A percentile compares a stretch with the other conserved stretches of the same genome.
Conservation (phyloP, 257 asterid genomes). For the Ajuga chamaepitys region DNA sequence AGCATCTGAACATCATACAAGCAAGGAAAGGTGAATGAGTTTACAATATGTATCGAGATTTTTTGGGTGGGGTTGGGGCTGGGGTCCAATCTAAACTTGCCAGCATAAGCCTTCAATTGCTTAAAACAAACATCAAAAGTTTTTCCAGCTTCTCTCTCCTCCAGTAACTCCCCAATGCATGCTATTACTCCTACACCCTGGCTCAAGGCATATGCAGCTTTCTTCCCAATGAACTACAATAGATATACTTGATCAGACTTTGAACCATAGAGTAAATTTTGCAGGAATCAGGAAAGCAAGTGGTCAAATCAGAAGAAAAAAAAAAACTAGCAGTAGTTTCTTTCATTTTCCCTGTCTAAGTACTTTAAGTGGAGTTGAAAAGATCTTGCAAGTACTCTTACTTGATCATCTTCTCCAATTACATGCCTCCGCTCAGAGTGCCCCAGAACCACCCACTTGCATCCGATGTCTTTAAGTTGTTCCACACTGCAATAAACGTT, state of each 20-base stretch:
- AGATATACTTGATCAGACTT: constrained; percentile 18
- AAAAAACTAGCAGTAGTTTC: background rate
- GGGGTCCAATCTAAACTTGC: constrained; percentile 22
- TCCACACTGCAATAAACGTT: constrained; percentile 49
- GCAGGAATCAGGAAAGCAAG: constrained; percentile 4
- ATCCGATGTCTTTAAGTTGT: constrained; percentile 87
- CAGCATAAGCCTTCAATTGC: constrained; percentile 91
- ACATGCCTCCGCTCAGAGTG: constrained; percentile 95
- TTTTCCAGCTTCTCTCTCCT: constrained; percentile 92
- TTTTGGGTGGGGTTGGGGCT: background rate
- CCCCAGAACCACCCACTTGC: constrained; percentile 96
- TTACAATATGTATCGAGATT: background rate
- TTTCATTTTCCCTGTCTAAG: background rate
- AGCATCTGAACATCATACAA: constrained; percentile 51
- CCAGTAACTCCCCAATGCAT: constrained; percentile 92
- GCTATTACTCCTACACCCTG: constrained; percentile 89
- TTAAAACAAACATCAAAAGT: constrained; percentile 88
- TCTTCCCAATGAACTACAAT: constrained; percentile 87
- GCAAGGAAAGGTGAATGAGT: background rate
- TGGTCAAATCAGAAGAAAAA: constrained; percentile 1
- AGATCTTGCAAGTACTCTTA: constrained; percentile 26
- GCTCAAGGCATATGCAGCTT: constrained; percentile 93
- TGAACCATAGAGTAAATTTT: constrained; percentile 2
- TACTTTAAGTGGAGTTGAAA: background rate
- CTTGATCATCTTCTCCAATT: constrained; percentile 87